Evolutionary conservation across 1,284 basidiomycete species (phyloP).

Genomic region (Papiliotrema fonsecae): DNA sequence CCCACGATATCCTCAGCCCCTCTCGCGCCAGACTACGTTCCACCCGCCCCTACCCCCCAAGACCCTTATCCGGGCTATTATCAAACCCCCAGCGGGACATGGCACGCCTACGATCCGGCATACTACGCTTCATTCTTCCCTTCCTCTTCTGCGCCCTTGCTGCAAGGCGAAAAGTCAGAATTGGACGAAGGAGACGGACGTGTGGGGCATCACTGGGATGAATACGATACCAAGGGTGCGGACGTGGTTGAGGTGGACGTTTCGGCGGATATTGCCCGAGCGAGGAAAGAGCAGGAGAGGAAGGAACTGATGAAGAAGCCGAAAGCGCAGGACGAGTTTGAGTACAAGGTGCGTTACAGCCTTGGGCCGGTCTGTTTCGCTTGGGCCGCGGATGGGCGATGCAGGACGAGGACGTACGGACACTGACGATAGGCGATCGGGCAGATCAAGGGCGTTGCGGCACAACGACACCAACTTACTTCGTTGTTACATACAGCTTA

Average conservation of each 20-base stretch:
- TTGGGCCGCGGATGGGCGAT: no score
- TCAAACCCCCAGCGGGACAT: conserved; percentile 69
- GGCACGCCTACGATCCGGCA: conserved; percentile 69
- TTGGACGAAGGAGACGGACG: conserved; percentile 28
- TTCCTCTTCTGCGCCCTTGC: background rate
- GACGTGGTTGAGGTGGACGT: conserved; percentile 38
- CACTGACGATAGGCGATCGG: conserved; percentile 28
- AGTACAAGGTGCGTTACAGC: conserved; percentile 31
- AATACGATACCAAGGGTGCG: conserved; percentile 23
- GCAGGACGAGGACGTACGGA: no score
- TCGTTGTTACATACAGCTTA: conserved; percentile 39
- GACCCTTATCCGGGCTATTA: conserved; percentile 88
- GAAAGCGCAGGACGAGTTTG: conserved; percentile 28
- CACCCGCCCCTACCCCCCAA: conserved; percentile 65
- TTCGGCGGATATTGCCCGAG: conserved; percentile 25
- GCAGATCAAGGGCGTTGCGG: conserved; percentile 44
- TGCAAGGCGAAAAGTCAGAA: conserved; percentile 3
- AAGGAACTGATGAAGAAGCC: conserved; percentile 27
- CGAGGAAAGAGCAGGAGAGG: conserved; percentile 26
- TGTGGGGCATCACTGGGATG: conserved; percentile 41
- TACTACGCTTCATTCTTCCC: conserved; percentile 65
- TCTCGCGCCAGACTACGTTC: conserved; percentile 56
- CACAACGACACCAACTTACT: conserved; percentile 46
- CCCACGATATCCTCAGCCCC: conserved; percentile 40
- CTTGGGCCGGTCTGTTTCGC: no score